Evolutionary conservation across 1,284 basidiomycete species (phyloP).

Genomic region (Heterobasidion occidentale): DNA sequence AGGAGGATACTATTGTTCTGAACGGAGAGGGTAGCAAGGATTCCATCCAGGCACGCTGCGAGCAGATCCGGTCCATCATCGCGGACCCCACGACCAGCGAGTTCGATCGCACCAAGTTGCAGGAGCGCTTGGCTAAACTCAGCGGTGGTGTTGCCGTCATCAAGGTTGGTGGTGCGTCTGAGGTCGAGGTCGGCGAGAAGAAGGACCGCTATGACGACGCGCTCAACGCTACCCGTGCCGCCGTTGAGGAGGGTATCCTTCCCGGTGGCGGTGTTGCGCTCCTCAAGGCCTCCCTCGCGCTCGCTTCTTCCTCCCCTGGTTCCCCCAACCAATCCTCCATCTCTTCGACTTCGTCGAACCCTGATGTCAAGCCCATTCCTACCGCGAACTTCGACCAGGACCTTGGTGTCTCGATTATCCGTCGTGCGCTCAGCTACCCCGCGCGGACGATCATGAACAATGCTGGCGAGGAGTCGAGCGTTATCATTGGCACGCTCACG

Average conservation of each 20-base stretch:
- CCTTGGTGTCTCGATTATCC: constrained; percentile 92
- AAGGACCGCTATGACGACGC: constrained; percentile 99
- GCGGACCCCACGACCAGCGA: constrained; percentile 84
- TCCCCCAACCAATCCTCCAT: constrained; percentile 26
- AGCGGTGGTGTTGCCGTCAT: constrained; percentile 96
- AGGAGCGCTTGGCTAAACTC: constrained; percentile 95
- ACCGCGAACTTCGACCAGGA: constrained; percentile 97
- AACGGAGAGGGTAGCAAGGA: constrained; percentile 90
- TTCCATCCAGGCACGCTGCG: constrained; percentile 82
- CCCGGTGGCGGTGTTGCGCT: constrained; percentile 92
- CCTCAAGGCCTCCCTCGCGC: constrained; percentile 82
- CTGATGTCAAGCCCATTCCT: constrained; percentile 59
- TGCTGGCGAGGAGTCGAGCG: constrained; percentile 91
- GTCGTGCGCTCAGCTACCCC: constrained; percentile 79
- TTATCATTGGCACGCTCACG: constrained; percentile 86
- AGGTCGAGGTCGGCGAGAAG: constrained; percentile 99
- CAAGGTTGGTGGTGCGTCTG: constrained; percentile 90
- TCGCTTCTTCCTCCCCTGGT: constrained; percentile 53
- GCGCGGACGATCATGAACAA: constrained; percentile 90
- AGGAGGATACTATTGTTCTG: constrained; percentile 96
- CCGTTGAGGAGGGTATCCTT: constrained; percentile 97
- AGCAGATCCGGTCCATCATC: constrained; percentile 88
- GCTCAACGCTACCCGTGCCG: constrained; percentile 93
- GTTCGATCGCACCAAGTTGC: constrained; percentile 93
- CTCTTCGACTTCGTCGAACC: constrained; percentile 26